Base-by-base conservation (phyloP, 1,284 basidiomycete species). In the Lignosus rhinocerotis region DNA sequence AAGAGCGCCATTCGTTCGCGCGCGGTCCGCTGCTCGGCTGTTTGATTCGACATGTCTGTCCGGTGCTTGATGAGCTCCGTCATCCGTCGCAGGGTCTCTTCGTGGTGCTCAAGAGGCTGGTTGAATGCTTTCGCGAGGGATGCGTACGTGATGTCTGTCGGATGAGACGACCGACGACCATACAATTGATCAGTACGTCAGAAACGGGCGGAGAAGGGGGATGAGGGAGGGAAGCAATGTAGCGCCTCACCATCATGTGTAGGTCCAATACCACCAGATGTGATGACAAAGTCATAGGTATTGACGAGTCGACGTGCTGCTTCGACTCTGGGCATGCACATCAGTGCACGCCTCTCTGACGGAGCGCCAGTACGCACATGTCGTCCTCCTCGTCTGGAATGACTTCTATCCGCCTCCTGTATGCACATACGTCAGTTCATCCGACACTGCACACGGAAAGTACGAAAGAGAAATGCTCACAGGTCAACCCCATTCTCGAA, bases 311-410 rank as follows among this genome's bases (percentile, higher is more conserved):
- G 81, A 52, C 84, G 78, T 34, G 92, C 93, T 1, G 95, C 93
- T 70, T 96, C 93, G 58, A 93, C 78, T 62, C 92, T 94, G 69
- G 10, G 55, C n/a, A 30, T 17, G 10, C 33, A 21, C 12, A 12
- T 31, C n/a, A 25, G 21, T 10, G 34, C 47, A 25, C 25, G 43
- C 39, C 10, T 51, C 21, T 38, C 32, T 41, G 49, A 43, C 14
- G 38, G n/a, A 38, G 16, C 17, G 42, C n/a, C n/a, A 6, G 46
- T n/a, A 74, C 87, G 64, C 68, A 93, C 92, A 97, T 98, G 70
- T 94, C 90, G 10, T 86, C 85, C 69, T 94, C 90, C 54, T 94
- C 88, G 69, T 98, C 96, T 1, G 96, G 80, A 52, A 98, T 90
- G 51, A 98, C 94, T 68, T 98, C 94, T 69, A 97, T 87, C 39